Evolutionary conservation across 768 basidiomycete species (phyloP).

Genomic region (Termitomyces sp.): DNA sequence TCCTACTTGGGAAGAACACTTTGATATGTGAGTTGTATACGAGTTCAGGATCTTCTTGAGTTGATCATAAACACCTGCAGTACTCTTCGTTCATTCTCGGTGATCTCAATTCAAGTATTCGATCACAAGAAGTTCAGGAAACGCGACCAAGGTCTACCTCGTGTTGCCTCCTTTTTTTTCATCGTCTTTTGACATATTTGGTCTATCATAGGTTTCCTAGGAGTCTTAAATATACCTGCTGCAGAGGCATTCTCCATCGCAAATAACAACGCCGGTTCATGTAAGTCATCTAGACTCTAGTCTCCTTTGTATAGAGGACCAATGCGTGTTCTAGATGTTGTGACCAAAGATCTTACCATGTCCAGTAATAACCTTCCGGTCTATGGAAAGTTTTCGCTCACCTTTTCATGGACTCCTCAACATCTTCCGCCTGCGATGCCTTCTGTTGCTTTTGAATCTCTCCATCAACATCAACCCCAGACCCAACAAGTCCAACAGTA

Average conservation of each 20-base stretch:
- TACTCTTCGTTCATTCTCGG: conserved; percentile 65
- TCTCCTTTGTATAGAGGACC: conserved; percentile 11
- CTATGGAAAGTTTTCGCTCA: conserved; percentile 76
- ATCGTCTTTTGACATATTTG: conserved; percentile 19
- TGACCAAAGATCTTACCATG: conserved; percentile 69
- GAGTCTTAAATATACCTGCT: conserved; percentile 49
- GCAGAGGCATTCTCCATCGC: conserved; percentile 48
- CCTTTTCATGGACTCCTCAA: conserved; percentile 38
- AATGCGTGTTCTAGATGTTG: conserved; percentile 42
- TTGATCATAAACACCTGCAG: conserved; percentile 27
- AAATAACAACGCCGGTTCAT: conserved; percentile 34
- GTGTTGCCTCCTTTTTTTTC: background rate
- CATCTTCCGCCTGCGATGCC: conserved; percentile 17
- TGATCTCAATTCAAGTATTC: conserved; percentile 81
- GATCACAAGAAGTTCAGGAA: conserved; percentile 87
- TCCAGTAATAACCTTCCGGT: conserved; percentile 75
- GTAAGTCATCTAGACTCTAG: conserved; percentile 6
- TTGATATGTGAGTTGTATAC: conserved; percentile 61
- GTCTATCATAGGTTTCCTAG: conserved; percentile 42
- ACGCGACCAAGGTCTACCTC: conserved; percentile 66
- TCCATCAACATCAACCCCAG: background rate
- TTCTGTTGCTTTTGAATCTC: conserved; percentile 1
- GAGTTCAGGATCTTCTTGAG: conserved; percentile 12
- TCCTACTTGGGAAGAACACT: conserved; percentile 81
- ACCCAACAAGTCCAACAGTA: background rate